phyloP scores from a whole-genome alignment of 2,329 filamentous ascomycete genomes.

The Sphaerulina musiva region DNA sequence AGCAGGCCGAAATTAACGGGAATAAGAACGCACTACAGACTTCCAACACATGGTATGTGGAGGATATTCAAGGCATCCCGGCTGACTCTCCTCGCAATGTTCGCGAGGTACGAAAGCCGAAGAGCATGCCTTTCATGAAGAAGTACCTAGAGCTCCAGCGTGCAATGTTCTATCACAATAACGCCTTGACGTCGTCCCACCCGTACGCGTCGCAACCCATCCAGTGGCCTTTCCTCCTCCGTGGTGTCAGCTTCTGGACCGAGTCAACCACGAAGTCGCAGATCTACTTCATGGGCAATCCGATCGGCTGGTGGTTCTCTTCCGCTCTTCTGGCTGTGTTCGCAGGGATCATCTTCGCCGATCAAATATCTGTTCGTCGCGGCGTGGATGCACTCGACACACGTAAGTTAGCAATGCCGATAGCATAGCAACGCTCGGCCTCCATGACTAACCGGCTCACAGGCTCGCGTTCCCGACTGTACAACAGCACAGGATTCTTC shows the following conservation, averaged over 20 bases:
- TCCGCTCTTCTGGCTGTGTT: slow-evolving; percentile 90
- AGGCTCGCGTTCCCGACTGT: slow-evolving; percentile 87
- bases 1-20: slow-evolving; percentile 97
- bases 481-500: slow-evolving; percentile 98
- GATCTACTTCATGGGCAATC: slow-evolving; percentile 98
- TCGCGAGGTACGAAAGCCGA: slow-evolving; percentile 72
- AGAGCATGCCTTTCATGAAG: slow-evolving; percentile 75
- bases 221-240: slow-evolving; percentile 95
- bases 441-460: slow-evolving; percentile 12
- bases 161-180: slow-evolving; percentile 99
- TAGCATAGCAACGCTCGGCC: not conserved
- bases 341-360: slow-evolving; percentile 81
- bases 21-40: slow-evolving; percentile 90
- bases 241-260: slow-evolving; percentile 99
- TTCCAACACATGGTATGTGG: slow-evolving; percentile 91
- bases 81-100: slow-evolving; percentile 64
- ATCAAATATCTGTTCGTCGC: slow-evolving; percentile 87
- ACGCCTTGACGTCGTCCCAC: slow-evolving; percentile 91
- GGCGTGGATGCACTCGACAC: slow-evolving; percentile 88
- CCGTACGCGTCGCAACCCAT: slow-evolving; percentile 92
- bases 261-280: slow-evolving; percentile 90
- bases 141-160: slow-evolving; percentile 97
- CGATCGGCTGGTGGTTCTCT: slow-evolving; percentile 93
- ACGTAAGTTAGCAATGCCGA: slow-evolving; percentile 56
- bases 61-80: slow-evolving; percentile 77